Base-by-base conservation (phyloP, 306 rosid species). In the Acacia melanoxylon region DNA sequence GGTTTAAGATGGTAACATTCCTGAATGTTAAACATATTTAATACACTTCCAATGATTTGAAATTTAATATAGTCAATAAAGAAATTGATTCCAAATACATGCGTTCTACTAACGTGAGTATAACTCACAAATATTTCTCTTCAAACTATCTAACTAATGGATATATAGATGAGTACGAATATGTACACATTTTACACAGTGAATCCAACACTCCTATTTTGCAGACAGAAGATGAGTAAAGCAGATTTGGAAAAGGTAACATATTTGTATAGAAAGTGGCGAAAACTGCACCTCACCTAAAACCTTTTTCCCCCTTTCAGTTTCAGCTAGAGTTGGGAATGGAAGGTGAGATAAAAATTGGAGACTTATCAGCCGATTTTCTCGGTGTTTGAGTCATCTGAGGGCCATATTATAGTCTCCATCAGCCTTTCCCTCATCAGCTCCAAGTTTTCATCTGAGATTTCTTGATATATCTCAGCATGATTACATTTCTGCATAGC, bases 371-470 rank as follows among this genome's bases (percentile, higher is more conserved):
- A 95, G 56, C 99, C 97, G 25, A 93, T 87, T 86, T 86, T 93
- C 87, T 93, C 98, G 19, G 94, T 86, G 91, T 92, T 91, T n/a
- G 94, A 54, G 91, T 95, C 99, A 83, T 95, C 99, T 4, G 98
- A 92, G 13, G 99, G 99, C 99, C 99, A 95, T 89, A 91, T 93
- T 77, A 95, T 97, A 25, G 99, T 95, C 86, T 95, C 92, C 54
- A 89, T 86, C 40, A 95, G 96, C 76, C 98, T 82, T 82, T 95
- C 99, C 71, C 98, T 94, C 98, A 95, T 93, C 85, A 95, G 77
- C 78, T 89, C 97, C 91, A 95, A 82, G 87, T 93, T 95, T 86
- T 93, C 91, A 73, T 93, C 89, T 3, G 98, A 92, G 25, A 95
- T 95, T 79, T 86, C 89, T 89, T 95, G 82, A 77, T 95, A 95